These are phyloP conservation scores for Monilinia fructicola DNA, from an alignment of 2,329 filamentous ascomycete species.

Conservation along the genomic window DNA sequence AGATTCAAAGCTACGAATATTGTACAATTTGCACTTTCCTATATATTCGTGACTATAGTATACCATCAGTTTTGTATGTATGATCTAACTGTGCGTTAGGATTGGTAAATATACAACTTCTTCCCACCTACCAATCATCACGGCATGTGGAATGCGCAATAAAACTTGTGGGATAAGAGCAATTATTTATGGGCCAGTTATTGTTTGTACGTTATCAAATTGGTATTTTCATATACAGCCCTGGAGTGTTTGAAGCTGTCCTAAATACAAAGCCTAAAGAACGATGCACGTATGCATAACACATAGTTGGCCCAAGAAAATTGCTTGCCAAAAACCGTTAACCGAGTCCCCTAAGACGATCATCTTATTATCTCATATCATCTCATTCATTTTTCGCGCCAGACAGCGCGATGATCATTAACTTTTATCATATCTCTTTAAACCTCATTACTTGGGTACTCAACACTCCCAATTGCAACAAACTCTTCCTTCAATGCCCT, in stretches of 20 bases:
- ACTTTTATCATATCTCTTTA: constrained; percentile 14
- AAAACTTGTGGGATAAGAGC: too few relatives aligned
- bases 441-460: constrained; percentile 69
- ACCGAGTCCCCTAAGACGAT: not conserved
- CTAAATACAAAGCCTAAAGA: constrained; percentile 11
- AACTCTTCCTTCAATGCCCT: constrained; percentile 77
- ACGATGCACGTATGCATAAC: constrained; percentile 2
- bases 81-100: too few relatives aligned
- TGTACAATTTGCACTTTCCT: too few relatives aligned
- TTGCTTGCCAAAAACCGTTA: not conserved
- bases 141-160: too few relatives aligned
- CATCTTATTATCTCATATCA: constrained; percentile 2
- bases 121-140: too few relatives aligned
- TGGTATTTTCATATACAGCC: constrained; percentile 13
- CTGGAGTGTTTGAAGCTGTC: not conserved
- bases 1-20: too few relatives aligned
- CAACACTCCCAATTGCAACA: constrained; percentile 58
- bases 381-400: not conserved
- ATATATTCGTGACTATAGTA: too few relatives aligned
- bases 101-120: too few relatives aligned
- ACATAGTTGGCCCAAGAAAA: not conserved
- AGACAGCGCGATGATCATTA: not conserved
- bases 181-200: too few relatives aligned
- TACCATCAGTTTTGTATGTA: too few relatives aligned
- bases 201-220: not conserved